Percentiles rank a stretch among this genome's conserved stretches.
Evolutionary conservation across 495 filamentous ascomycete genomes (phyloP).

Genomic region (Aspergillus baeticus): DNA sequence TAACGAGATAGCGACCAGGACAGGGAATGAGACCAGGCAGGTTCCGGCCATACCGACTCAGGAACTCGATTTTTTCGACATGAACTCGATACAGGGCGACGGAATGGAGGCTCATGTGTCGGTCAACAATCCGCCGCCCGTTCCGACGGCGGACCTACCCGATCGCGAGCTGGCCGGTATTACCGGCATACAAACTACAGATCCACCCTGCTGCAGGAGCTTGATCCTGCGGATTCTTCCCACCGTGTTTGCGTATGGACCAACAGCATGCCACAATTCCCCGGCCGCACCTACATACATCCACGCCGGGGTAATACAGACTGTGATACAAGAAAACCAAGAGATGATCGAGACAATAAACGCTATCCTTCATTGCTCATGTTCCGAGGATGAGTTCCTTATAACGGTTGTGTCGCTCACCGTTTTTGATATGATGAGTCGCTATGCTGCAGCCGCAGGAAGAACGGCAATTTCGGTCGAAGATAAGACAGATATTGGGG

Average conservation of each 20-base stretch:
- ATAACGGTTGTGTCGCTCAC: slow-evolving; percentile 26
- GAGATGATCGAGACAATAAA: slow-evolving; percentile 20
- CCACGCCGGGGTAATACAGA: slow-evolving; percentile 13
- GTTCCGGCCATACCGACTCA: slow-evolving; percentile 5
- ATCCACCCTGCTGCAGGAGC: neutral
- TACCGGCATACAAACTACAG: neutral
- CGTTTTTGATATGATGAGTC: slow-evolving; percentile 28
- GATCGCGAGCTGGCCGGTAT: neutral
- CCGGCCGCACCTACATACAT: neutral
- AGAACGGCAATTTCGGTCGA: neutral
- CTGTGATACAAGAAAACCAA: slow-evolving; percentile 23
- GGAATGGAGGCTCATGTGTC: neutral
- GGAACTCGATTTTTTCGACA: neutral
- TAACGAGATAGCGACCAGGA: no score
- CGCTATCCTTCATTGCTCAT: slow-evolving; percentile 25
- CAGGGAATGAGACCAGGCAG: no score
- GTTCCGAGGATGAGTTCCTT: slow-evolving; percentile 24
- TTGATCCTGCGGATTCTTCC: neutral
- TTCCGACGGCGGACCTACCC: neutral
- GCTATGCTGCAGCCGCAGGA: slow-evolving; percentile 23
- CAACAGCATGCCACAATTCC: neutral
- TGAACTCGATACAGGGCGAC: neutral
- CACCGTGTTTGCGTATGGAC: neutral
- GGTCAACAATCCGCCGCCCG: neutral
- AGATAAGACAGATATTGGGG: neutral